These are phyloP conservation scores for Colletotrichum caudatum DNA, from an alignment of 2,329 filamentous ascomycete genomes.

Conservation along the genomic window DNA sequence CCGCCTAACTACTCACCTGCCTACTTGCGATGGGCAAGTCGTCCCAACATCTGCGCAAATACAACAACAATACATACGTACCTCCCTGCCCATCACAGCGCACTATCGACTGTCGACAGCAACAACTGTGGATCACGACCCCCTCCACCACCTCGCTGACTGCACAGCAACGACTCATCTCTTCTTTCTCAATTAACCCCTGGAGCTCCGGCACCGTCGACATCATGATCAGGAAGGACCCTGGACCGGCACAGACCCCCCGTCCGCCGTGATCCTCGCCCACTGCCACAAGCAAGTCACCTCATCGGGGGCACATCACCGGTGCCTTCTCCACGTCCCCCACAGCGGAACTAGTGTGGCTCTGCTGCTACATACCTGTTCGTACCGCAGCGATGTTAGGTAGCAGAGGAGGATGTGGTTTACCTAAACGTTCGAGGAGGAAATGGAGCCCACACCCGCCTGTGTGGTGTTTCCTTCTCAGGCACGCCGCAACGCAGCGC, in stretches of 20 bases:
- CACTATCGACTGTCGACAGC: conserved; percentile 29
- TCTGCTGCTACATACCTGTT: not conserved
- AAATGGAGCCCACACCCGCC: conserved; percentile 25
- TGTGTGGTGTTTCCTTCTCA: conserved; percentile 31
- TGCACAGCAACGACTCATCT: conserved; percentile 9
- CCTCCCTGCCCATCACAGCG: conserved; percentile 25
- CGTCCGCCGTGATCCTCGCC: conserved; percentile 28
- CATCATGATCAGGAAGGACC: conserved; percentile 38
- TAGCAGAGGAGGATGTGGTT: not conserved
- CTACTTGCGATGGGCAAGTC: not conserved
- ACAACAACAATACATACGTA: not conserved
- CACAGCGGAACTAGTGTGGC: conserved; percentile 13
- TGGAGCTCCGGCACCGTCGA: conserved; percentile 21
- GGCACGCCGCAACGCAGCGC: conserved; percentile 17
- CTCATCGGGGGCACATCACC: conserved; percentile 40
- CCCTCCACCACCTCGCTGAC: not conserved
- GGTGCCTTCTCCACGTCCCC: conserved; percentile 39
- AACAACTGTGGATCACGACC: conserved; percentile 11
- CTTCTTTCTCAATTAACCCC: conserved; percentile 20
- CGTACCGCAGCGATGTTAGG: not conserved
- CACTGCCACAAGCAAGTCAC: conserved; percentile 25
- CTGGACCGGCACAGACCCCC: conserved; percentile 34
- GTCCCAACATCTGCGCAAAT: conserved; percentile 11
- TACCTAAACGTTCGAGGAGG: not conserved
- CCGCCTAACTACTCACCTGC: conserved; percentile 1